A percentile compares a stretch with the other conserved stretches of the same genome.
phyloP scores from a whole-genome alignment of 129 eudicot species.

The Chrysanthemum seticuspe region DNA sequence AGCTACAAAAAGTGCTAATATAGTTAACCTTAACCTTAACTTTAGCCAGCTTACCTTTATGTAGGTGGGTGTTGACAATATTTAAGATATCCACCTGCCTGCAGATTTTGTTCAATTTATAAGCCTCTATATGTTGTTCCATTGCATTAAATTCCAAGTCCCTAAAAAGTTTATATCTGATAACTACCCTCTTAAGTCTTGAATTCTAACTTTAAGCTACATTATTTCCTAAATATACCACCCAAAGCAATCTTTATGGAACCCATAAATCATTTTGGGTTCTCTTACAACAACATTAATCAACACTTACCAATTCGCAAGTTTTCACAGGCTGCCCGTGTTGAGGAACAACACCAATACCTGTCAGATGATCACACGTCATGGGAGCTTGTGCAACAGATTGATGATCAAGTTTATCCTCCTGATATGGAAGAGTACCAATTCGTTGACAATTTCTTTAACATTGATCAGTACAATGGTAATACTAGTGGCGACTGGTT shows the following conservation, averaged over 20 bases:
- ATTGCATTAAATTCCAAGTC: constrained; percentile 22
- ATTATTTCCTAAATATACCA: background rate
- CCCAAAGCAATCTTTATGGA: constrained; percentile 29
- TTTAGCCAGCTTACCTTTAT: constrained; percentile 26
- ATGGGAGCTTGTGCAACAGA: constrained; percentile 25
- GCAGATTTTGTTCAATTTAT: constrained; percentile 25
- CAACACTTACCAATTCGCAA: constrained; percentile 32
- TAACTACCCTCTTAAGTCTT: constrained; percentile 23
- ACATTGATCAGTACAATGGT: constrained; percentile 39
- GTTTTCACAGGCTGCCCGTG: constrained; percentile 42
- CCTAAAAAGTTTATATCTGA: background rate
- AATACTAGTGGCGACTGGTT: constrained; percentile 12
- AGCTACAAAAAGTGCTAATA: constrained; percentile 11
- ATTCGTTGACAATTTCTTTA: constrained; percentile 55
- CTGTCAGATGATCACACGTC: constrained; percentile 24
- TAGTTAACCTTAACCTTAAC: constrained; percentile 2
- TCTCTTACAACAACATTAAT: constrained; percentile 20
- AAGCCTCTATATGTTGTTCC: constrained; percentile 15
- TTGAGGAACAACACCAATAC: constrained; percentile 26
- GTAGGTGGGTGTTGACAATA: constrained; percentile 28
- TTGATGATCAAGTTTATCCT: constrained; percentile 22
- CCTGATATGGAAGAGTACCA: constrained; percentile 37
- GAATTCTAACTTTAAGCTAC: constrained; percentile 3
- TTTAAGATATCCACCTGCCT: constrained; percentile 22
- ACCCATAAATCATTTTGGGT: constrained; percentile 36